A percentile compares a stretch with the other conserved stretches of the same genome.
These are phyloP conservation scores for Pseudonitzschia pungens DNA, from an alignment of 108 stramenopile species.

Conservation along the genomic window DNA sequence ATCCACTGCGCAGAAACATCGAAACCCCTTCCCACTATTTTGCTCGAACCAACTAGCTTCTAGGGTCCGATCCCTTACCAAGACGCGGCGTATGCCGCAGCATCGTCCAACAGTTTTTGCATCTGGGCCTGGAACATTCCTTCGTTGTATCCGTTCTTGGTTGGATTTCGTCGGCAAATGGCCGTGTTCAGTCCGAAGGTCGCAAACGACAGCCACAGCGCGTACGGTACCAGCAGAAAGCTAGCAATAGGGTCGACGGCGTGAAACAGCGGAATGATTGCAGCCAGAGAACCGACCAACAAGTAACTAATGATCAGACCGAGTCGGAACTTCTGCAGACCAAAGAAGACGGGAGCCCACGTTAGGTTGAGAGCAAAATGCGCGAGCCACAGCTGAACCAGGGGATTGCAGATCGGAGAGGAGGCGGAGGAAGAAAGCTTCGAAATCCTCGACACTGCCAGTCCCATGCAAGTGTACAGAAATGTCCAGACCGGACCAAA, in stretches of 20 bases:
- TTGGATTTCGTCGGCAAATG: slow-evolving; percentile 61
- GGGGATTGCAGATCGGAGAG: not conserved
- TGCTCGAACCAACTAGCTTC: too few species aligned
- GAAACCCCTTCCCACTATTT: too few species aligned
- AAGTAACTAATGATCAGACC: slow-evolving; percentile 45
- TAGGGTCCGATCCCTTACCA: not conserved
- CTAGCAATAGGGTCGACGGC: slow-evolving; percentile 35
- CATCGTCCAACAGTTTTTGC: slow-evolving; percentile 40
- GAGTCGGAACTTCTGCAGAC: slow-evolving; percentile 42
- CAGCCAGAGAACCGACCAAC: slow-evolving; percentile 39
- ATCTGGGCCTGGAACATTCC: slow-evolving; percentile 58
- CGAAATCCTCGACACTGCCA: slow-evolving; percentile 35
- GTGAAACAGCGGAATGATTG: slow-evolving; percentile 40
- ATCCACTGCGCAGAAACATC: too few species aligned
- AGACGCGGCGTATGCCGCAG: slow-evolving; percentile 33
- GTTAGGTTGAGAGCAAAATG: slow-evolving; percentile 56
- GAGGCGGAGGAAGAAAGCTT: not conserved
- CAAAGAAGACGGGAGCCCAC: slow-evolving; percentile 76
- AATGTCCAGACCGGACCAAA: slow-evolving; percentile 71
- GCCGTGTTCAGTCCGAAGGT: slow-evolving; percentile 45
- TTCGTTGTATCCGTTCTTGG: slow-evolving; percentile 47
- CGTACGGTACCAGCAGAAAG: slow-evolving; percentile 58
- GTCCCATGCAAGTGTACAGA: slow-evolving; percentile 63
- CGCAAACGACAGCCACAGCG: slow-evolving; percentile 60
- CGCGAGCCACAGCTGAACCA: slow-evolving; percentile 33